Evolutionary conservation across 2,329 filamentous ascomycete species (phyloP).

Genomic region (Nemania bipapillata): DNA sequence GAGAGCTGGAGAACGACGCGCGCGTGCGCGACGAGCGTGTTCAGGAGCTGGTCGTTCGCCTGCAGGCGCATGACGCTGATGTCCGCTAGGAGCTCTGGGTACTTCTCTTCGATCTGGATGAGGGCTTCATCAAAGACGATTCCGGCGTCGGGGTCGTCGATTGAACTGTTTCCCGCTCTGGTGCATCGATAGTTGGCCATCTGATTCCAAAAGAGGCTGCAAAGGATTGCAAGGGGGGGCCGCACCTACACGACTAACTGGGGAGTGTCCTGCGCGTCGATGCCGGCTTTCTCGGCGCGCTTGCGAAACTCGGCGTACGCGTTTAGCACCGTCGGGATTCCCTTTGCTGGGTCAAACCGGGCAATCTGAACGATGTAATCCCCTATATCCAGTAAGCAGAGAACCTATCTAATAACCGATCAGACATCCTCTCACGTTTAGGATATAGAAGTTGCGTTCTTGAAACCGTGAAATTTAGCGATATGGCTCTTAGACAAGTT

Average conservation of each 20-base stretch:
- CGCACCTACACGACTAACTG: slow-evolving; percentile 74
- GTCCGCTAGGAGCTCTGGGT: slow-evolving; percentile 70
- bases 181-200: not conserved
- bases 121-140: slow-evolving; percentile 78
- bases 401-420: not conserved
- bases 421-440: slow-evolving; percentile 11
- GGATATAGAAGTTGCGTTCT: slow-evolving; percentile 25
- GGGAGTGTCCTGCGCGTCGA: slow-evolving; percentile 61
- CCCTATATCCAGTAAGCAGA: slow-evolving; percentile 53
- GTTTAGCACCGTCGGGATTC: slow-evolving; percentile 79
- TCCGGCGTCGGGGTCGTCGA: slow-evolving; percentile 82
- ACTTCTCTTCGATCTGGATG: slow-evolving; percentile 70
- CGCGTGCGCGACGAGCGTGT: slow-evolving; percentile 77
- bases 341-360: slow-evolving; percentile 85
- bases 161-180: slow-evolving; percentile 71
- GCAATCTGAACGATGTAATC: slow-evolving; percentile 84
- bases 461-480: not conserved
- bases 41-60: slow-evolving; percentile 82
- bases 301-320: slow-evolving; percentile 78
- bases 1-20: slow-evolving; percentile 81
- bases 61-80: slow-evolving; percentile 81
- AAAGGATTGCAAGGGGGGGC: not conserved
- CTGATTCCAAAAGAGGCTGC: not conserved
- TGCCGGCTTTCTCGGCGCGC: slow-evolving; percentile 64
- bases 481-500: not conserved